Evolutionary conservation across 176 grass and related monocot species (phyloP).

Genomic region (Elaeis guineensis): DNA sequence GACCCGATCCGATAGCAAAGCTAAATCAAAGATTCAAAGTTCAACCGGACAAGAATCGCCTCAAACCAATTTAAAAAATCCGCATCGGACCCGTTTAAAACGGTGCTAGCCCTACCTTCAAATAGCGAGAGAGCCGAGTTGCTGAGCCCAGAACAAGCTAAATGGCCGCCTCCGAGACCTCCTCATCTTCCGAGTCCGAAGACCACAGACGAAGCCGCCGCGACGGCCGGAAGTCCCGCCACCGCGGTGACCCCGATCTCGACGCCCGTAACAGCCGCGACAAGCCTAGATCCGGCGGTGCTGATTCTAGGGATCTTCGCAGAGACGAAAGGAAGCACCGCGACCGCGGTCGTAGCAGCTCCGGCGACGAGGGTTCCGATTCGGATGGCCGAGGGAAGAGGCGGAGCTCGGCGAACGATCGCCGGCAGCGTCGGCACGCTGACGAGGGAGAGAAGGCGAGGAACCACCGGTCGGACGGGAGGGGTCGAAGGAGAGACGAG

Average conservation of each 20-base stretch:
- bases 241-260: not conserved
- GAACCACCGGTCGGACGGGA: not conserved
- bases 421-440: not conserved
- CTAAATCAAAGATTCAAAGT: too few species aligned
- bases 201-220: not conserved
- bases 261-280: not conserved
- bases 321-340: not conserved
- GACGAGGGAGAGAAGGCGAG: not conserved
- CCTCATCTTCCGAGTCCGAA: slow-evolving; percentile 1
- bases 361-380: not conserved
- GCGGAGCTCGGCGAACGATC: not conserved
- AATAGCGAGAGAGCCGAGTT: too few species aligned
- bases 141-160: too few species aligned
- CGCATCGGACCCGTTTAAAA: too few species aligned
- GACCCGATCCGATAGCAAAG: too few species aligned
- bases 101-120: too few species aligned
- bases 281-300: not conserved
- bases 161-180: not conserved
- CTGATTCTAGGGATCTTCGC: not conserved
- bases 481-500: not conserved
- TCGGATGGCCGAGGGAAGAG: not conserved
- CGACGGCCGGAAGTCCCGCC: not conserved
- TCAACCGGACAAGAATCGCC: too few species aligned
- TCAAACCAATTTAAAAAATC: too few species aligned
- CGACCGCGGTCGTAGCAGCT: not conserved